Evolutionary conservation across 441 rosid species (phyloP).

Genomic region (Gossypium davidsonii): DNA sequence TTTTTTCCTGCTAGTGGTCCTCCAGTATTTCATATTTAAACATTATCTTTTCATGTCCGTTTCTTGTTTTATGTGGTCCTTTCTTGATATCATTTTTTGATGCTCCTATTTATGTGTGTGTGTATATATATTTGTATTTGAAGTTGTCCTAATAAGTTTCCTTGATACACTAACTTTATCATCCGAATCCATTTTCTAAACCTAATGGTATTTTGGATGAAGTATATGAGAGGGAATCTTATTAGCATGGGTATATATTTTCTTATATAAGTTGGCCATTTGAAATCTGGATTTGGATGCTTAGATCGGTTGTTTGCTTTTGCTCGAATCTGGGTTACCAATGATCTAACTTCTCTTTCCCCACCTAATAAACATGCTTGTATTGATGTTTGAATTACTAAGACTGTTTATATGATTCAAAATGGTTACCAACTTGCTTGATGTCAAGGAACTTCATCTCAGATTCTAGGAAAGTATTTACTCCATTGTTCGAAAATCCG

Average conservation of each 20-base stretch:
- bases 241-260: neutral
- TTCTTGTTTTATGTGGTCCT: slow-evolving; percentile 33
- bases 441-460: too few relatives aligned
- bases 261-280: neutral
- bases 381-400: too few relatives aligned
- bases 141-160: neutral
- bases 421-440: too few relatives aligned
- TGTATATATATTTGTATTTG: too few relatives aligned
- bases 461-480: too few relatives aligned
- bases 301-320: too few relatives aligned
- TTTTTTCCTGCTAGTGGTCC: slow-evolving; percentile 18
- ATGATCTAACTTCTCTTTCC: too few relatives aligned
- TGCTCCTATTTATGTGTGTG: slow-evolving; percentile 19
- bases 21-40: slow-evolving; percentile 17
- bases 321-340: too few relatives aligned
- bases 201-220: slow-evolving; percentile 2
- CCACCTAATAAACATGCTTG: too few relatives aligned
- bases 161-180: too few relatives aligned
- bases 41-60: slow-evolving; percentile 12
- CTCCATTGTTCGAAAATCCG: too few relatives aligned
- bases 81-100: slow-evolving; percentile 8
- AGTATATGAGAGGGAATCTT: slow-evolving; percentile 4
- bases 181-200: neutral
- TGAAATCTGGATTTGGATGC: neutral
- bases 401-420: too few relatives aligned